Conservation (phyloP, 805 yeast genomes). For the Teunomyces cretensis region DNA sequence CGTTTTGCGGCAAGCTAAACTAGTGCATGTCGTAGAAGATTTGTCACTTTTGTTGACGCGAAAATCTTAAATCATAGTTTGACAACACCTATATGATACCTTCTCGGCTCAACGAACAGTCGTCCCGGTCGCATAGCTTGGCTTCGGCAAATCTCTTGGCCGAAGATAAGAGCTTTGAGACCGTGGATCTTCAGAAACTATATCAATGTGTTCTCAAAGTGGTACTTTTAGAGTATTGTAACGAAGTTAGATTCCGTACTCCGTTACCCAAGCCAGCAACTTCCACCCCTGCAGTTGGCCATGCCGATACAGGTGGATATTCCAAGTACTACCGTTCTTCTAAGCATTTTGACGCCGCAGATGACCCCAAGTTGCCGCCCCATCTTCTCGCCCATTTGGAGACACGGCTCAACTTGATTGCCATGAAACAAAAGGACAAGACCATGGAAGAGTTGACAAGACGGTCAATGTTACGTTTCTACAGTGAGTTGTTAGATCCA, state of each 20-base stretch:
- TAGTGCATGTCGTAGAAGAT: no score
- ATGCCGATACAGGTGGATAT: background rate
- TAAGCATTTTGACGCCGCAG: constrained; percentile 4
- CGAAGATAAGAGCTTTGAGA: constrained; percentile 12
- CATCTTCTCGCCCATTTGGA: constrained; percentile 40
- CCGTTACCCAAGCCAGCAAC: constrained; percentile 15
- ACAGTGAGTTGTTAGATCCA: constrained; percentile 58
- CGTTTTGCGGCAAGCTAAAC: background rate
- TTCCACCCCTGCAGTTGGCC: background rate
- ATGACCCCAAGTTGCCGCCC: constrained; percentile 36
- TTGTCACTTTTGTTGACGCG: background rate
- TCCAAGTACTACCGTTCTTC: constrained; percentile 11
- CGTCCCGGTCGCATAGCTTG: constrained; percentile 22
- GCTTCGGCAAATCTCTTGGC: constrained; percentile 20
- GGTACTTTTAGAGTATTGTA: constrained; percentile 57
- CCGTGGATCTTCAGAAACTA: constrained; percentile 28
- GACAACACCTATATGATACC: background rate
- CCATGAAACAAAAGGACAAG: constrained; percentile 40
- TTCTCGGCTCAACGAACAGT: background rate
- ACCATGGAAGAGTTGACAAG: constrained; percentile 50
- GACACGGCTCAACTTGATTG: constrained; percentile 41
- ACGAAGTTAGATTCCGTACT: constrained; percentile 61
- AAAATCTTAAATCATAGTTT: background rate
- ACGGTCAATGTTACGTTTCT: constrained; percentile 59
- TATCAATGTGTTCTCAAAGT: constrained; percentile 56